Evolutionary conservation across 495 filamentous ascomycete species (phyloP), one percentile per base, ranked within the genome.

Genomic region (Penicillium dipodomyicola): DNA sequence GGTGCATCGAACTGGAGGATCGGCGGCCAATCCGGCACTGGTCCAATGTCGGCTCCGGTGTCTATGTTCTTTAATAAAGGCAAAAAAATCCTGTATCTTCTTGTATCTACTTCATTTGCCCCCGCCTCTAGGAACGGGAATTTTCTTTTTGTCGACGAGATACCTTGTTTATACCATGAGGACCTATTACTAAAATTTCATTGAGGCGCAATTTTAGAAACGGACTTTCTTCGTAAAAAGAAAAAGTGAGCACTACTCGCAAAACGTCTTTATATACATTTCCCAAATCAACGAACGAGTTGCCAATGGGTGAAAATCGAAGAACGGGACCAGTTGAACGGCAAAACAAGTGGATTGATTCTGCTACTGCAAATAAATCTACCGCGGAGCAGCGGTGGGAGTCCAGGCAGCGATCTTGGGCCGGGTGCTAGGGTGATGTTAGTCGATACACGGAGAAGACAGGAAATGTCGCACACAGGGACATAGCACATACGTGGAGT

Each of bases 401-500:
- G 60, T 70, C 76, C 76, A 79, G 57, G 76, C 76, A 51, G 64
- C 63, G 58, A 65, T 68, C 70, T 77, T 79, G 45, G 76, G 72
- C 48, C 67, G 66, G 58, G 66, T 68, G 45, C 76, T 79, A 45
- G 19, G 9, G 19, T 15, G 5, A 6, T 7, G 50, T 65, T 52
- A 60, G 59, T 29, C 27, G 19, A 17, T 43, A 35, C 43, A 17
- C 3, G n/a, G 5, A 3, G 2, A 15, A 15, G 19, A 20, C 11
- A 14, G 17, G 17, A 30, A 30, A 25, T 7, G 40, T 17, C 6
- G 33, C 2, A 45, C 32, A 39, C 8, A 15, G 19, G 6, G 9
- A 42, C 1, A 10, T 19, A n/a, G 37, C 30, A 84, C 89, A 66
- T 70, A 96, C 93, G 94, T 98, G 73, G 82, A 95, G 71, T 97